Conservation (phyloP, 2,329 filamentous ascomycete species). For the Arthrobotrys sinensis region DNA sequence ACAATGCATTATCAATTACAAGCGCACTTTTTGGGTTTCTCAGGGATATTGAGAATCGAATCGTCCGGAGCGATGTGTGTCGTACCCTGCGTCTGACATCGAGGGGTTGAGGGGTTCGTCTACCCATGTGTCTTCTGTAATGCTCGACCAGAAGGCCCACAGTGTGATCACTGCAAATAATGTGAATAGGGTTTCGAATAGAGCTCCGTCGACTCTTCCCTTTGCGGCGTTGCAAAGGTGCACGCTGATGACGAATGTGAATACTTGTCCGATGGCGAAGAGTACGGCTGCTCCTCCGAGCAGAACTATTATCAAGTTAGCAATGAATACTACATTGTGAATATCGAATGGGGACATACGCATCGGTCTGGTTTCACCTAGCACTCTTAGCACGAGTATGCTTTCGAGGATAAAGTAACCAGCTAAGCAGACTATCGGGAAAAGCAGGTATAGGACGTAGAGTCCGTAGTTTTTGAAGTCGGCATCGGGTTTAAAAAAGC, state of each 20-base stretch:
- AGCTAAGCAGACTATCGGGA: slow-evolving; percentile 89
- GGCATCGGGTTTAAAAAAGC: slow-evolving; percentile 76
- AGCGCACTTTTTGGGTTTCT: slow-evolving; percentile 10
- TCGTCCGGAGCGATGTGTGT: slow-evolving; percentile 51
- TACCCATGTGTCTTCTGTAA: slow-evolving; percentile 98
- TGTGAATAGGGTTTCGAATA: slow-evolving; percentile 96
- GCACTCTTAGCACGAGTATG: slow-evolving; percentile 84
- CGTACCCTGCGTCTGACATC: slow-evolving; percentile 54
- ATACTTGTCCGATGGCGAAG: slow-evolving; percentile 93
- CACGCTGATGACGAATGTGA: slow-evolving; percentile 93
- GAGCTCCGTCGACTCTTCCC: slow-evolving; percentile 90
- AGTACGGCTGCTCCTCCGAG: slow-evolving; percentile 77
- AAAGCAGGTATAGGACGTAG: slow-evolving; percentile 93
- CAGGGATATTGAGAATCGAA: slow-evolving; percentile 50
- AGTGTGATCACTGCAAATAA: slow-evolving; percentile 84
- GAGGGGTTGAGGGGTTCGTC: slow-evolving; percentile 66
- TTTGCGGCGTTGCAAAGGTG: slow-evolving; percentile 87
- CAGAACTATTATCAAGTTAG: slow-evolving; percentile 50
- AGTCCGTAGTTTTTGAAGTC: slow-evolving; percentile 83
- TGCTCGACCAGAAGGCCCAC: slow-evolving; percentile 98
- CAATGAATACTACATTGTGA: background rate
- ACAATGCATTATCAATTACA: slow-evolving; percentile 25
- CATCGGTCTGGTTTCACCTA: slow-evolving; percentile 94
- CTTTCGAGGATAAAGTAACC: slow-evolving; percentile 87
- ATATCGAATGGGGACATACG: slow-evolving; percentile 69